A percentile compares a stretch with the other conserved stretches of the same genome.
These are phyloP conservation scores for Cladorrhinum sp. DNA, from an alignment of 2,329 filamentous ascomycete genomes.

Conservation along the genomic window DNA sequence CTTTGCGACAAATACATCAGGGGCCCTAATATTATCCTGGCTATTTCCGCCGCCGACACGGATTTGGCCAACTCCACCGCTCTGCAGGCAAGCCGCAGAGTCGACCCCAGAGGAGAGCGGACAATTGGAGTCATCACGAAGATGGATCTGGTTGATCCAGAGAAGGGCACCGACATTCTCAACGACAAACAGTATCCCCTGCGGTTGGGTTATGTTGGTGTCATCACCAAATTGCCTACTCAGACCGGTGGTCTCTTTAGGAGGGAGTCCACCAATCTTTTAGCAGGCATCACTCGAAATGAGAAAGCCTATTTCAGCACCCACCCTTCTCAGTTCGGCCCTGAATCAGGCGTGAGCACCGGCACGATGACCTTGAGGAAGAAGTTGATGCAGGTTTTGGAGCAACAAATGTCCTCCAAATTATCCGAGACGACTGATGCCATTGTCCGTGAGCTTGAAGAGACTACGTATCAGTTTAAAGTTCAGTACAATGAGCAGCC, in stretches of 20 bases:
- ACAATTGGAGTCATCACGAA: constrained; percentile 99
- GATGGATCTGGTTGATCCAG: constrained; percentile 92
- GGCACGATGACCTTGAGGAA: constrained; percentile 86
- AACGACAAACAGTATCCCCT: constrained; percentile 90
- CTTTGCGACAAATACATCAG: constrained; percentile 99
- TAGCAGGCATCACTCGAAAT: constrained; percentile 78
- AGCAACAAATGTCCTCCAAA: constrained; percentile 94
- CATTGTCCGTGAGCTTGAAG: constrained; percentile 91
- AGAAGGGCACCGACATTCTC: constrained; percentile 73
- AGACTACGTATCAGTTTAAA: constrained; percentile 98
- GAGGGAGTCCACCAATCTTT: constrained; percentile 75
- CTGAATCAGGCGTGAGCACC: constrained; percentile 68
- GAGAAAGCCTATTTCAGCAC: constrained; percentile 83
- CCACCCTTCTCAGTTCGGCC: constrained; percentile 76
- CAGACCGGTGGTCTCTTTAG: constrained; percentile 75
- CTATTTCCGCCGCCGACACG: constrained; percentile 95
- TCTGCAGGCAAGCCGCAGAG: constrained; percentile 80
- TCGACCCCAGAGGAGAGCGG: constrained; percentile 89
- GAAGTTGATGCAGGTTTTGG: constrained; percentile 94
- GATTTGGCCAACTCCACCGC: constrained; percentile 96
- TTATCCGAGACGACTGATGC: constrained; percentile 86
- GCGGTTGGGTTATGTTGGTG: constrained; percentile 92
- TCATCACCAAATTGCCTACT: constrained; percentile 77
- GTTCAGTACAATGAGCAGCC: constrained; percentile 98
- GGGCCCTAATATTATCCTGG: constrained; percentile 90